Percentiles rank a stretch among this genome's conserved stretches.
Conservation (phyloP, 176 grass and related monocot genomes). For the Oropetium thomaeum region DNA sequence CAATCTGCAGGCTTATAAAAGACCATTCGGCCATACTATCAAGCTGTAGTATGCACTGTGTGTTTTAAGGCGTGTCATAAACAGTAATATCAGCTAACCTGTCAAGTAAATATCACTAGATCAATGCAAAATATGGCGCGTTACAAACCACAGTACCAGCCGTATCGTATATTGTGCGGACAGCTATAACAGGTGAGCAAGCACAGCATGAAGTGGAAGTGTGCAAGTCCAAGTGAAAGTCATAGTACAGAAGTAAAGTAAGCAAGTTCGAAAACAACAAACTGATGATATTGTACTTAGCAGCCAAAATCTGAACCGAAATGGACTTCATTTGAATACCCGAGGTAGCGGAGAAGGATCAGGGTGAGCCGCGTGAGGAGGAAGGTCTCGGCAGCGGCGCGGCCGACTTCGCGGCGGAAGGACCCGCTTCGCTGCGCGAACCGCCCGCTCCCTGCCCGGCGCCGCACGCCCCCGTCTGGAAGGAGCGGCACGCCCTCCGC, state of each 20-base stretch:
- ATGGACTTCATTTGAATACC: slow-evolving; percentile 32
- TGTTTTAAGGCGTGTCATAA: not conserved
- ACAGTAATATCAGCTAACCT: not conserved
- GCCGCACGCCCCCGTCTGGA: slow-evolving; percentile 23
- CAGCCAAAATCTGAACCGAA: slow-evolving; percentile 3
- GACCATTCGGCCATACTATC: not conserved
- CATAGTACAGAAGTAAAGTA: not conserved
- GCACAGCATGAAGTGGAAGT: not conserved
- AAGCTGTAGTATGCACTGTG: not conserved
- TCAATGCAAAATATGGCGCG: not conserved
- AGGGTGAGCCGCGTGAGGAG: slow-evolving; percentile 78
- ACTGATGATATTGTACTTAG: not conserved
- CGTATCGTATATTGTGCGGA: not conserved
- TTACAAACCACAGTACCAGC: not conserved
- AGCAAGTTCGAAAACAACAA: not conserved
- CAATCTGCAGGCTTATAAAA: not conserved
- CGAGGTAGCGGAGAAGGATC: slow-evolving; percentile 88
- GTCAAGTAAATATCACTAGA: not conserved
- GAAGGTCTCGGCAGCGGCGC: slow-evolving; percentile 51
- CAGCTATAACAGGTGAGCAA: not conserved
- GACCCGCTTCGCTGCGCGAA: slow-evolving; percentile 35
- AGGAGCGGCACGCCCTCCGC: slow-evolving; percentile 41
- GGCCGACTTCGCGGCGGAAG: slow-evolving; percentile 42
- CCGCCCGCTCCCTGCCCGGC: slow-evolving; percentile 26
- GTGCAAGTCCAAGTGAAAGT: not conserved